These are phyloP conservation scores for Linnemannia exigua DNA, from an alignment of 192 early-diverging fungal species.

Conservation along the genomic window DNA sequence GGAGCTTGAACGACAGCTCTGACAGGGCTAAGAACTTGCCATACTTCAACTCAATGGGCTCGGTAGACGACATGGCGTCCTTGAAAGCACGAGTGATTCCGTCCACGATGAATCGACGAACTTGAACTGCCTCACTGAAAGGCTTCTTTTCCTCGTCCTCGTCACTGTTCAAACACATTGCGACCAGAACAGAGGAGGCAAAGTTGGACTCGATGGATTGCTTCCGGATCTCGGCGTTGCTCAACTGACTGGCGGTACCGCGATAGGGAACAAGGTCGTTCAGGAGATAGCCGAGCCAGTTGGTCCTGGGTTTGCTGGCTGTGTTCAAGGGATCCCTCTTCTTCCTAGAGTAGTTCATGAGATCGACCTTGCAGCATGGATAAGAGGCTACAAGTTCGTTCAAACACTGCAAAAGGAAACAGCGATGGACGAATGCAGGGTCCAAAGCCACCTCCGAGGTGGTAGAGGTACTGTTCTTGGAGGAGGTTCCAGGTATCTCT, in stretches of 20 bases:
- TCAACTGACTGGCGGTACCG: conserved; percentile 46
- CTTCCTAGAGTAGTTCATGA: conserved; percentile 72
- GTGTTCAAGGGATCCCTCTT: conserved; percentile 63
- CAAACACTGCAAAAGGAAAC: conserved; percentile 89
- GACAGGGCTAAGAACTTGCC: conserved; percentile 76
- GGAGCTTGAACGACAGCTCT: conserved; percentile 76
- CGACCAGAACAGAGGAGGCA: conserved; percentile 75
- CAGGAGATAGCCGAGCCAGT: conserved; percentile 72
- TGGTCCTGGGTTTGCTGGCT: conserved; percentile 56
- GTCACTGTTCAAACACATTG: conserved; percentile 64
- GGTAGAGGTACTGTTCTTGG: background rate
- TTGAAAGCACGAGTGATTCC: conserved; percentile 72
- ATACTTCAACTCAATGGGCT: conserved; percentile 70
- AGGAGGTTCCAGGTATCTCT: background rate
- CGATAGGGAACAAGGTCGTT: conserved; percentile 77
- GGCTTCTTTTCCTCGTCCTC: conserved; percentile 63
- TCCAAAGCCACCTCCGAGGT: conserved; percentile 8
- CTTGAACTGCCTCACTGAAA: conserved; percentile 69
- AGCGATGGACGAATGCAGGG: conserved; percentile 49
- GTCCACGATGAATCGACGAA: conserved; percentile 79
- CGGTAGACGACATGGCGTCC: conserved; percentile 68
- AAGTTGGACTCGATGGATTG: conserved; percentile 75
- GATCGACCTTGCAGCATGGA: conserved; percentile 80
- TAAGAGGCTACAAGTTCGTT: conserved; percentile 90
- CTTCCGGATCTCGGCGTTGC: conserved; percentile 64